Conservation (phyloP, 768 basidiomycete species). For the Gymnopilus dilepis region DNA sequence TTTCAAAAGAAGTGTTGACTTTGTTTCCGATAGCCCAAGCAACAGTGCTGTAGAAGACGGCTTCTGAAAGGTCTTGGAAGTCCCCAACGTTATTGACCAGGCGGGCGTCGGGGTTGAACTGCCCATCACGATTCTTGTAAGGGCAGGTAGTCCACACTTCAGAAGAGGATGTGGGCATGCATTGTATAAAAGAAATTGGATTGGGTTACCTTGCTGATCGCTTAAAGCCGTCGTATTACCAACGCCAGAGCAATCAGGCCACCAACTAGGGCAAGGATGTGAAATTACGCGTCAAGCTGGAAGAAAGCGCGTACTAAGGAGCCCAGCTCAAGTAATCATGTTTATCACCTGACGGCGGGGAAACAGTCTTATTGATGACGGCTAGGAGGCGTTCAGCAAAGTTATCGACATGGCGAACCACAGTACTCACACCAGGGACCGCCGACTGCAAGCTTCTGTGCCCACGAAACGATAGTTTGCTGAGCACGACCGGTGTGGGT, state of each 20-base stretch:
- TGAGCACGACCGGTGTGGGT: constrained; percentile 50
- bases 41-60: constrained; percentile 63
- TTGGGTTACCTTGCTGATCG: constrained; percentile 50
- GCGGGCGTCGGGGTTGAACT: constrained; percentile 70
- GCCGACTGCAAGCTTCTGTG: constrained; percentile 41
- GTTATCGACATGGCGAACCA: background rate
- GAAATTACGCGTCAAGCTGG: background rate
- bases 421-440: constrained; percentile 63
- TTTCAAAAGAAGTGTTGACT: constrained; percentile 43
- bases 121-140: constrained; percentile 61
- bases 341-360: constrained; percentile 55
- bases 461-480: constrained; percentile 53
- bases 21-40: constrained; percentile 48
- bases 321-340: constrained; percentile 77
- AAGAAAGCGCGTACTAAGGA: constrained; percentile 52
- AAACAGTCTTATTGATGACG: constrained; percentile 53
- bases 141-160: constrained; percentile 62
- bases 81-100: constrained; percentile 60
- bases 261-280: constrained; percentile 43
- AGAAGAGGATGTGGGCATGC: background rate
- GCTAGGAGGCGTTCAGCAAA: constrained; percentile 32
- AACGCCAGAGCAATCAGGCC: constrained; percentile 66
- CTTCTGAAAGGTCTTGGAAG: constrained; percentile 61
- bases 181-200: background rate
- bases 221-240: constrained; percentile 63